Base-by-base conservation (phyloP, 129 eudicot species). In the Ambrosia artemisiifolia region DNA sequence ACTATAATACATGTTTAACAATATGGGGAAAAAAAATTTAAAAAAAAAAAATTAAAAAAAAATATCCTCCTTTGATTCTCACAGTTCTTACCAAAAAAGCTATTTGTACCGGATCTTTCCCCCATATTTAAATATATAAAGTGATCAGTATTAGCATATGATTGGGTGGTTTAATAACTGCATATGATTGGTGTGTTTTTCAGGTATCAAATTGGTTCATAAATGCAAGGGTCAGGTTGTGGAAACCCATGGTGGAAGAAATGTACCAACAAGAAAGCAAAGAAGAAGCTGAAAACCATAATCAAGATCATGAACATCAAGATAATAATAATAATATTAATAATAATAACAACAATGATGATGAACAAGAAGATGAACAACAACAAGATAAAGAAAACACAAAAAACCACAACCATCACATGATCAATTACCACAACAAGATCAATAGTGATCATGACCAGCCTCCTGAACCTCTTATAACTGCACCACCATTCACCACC, bases 141-240 rank as follows among this genome's bases (percentile, higher is more conserved):
- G 65, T 63, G 7, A 18, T 40, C 10, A 40, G 47, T 3, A 6
- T 38, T 44, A 30, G 11, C 11, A 48, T 24, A 24, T 67, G 56
- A 69, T 47, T 48, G 43, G 64, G 19, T 5, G 73, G 36, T 54
- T 69, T 33, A 69, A 47, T 42, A 63, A 59, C 20, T 30, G 35
- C n/a, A 9, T 73, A 16, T 59, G 16, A 5, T 10, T 38, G 64
- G 48, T 62, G 20, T 33, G 57, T 24, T 53, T 69, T 81, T n/a
- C 91, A 94, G 99, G 99, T 94, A 3, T 94, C 97, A 69, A 94
- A 94, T 81, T 94, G 99, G 99, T 94, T 94, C 94, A 92, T 92
- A 77, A 92, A 92, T 85, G 98, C 98, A 28, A 82, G 98, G 83
- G 98, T 93, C 72, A 83, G 99, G 32, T 69, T 94, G 83, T 94